phyloP scores from a whole-genome alignment of 768 basidiomycete genomes.

The Crepidotus variabilis region DNA sequence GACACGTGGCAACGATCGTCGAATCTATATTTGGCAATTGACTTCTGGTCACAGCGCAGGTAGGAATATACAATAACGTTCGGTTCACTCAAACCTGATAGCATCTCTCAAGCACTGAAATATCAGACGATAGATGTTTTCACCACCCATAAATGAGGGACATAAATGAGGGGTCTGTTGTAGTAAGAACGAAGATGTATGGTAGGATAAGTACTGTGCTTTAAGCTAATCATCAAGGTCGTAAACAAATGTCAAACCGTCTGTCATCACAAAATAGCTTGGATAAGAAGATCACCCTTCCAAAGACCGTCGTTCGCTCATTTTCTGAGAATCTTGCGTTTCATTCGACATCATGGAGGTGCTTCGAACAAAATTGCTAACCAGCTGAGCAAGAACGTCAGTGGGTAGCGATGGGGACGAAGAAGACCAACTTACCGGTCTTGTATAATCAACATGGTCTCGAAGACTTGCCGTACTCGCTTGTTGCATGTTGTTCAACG shows the following conservation, averaged over 20 bases:
- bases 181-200: too few species aligned
- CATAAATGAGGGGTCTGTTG: too few species aligned
- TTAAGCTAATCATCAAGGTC: not conserved
- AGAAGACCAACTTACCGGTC: slow-evolving; percentile 14
- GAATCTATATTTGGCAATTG: too few species aligned
- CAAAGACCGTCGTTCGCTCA: not conserved
- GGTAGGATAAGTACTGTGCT: too few species aligned
- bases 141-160: too few species aligned
- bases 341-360: not conserved
- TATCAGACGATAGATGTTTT: too few species aligned
- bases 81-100: too few species aligned
- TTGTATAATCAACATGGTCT: slow-evolving; percentile 36
- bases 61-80: too few species aligned
- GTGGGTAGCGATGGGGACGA: not conserved
- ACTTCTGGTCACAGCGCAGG: too few species aligned
- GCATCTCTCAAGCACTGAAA: too few species aligned
- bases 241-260: not conserved
- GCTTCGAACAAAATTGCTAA: not conserved
- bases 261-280: not conserved
- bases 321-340: not conserved
- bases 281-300: not conserved
- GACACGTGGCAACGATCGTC: too few species aligned
- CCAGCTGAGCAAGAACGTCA: not conserved
- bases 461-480: slow-evolving; percentile 31
- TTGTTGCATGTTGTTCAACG: slow-evolving; percentile 15